Conservation (phyloP, 768 basidiomycete species). For the Mycena floridula region DNA sequence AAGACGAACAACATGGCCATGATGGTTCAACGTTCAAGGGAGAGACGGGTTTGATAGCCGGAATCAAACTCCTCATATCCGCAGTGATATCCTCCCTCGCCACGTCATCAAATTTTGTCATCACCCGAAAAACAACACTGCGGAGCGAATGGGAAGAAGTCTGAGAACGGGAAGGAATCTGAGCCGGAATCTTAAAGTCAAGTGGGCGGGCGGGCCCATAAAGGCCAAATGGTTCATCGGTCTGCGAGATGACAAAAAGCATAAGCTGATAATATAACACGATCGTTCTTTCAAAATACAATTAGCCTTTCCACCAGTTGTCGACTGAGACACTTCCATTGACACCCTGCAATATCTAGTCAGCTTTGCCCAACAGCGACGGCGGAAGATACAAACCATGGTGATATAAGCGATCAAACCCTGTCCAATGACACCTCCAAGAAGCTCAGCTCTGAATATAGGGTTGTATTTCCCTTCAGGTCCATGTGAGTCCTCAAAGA, state of each 20-base stretch:
- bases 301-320: constrained; percentile 19
- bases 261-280: background rate
- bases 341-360: constrained; percentile 7
- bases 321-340: constrained; percentile 15
- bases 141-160: too few relatives aligned
- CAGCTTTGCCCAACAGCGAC: constrained; percentile 7
- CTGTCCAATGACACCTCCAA: constrained; percentile 45
- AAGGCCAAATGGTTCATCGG: too few relatives aligned
- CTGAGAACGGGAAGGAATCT: too few relatives aligned
- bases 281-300: too few relatives aligned
- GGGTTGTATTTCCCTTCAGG: constrained; percentile 46
- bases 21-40: background rate
- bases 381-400: too few relatives aligned
- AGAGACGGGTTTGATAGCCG: too few relatives aligned
- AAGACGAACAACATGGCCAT: background rate
- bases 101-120: too few relatives aligned
- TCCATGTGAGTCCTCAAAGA: constrained; percentile 45
- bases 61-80: too few relatives aligned
- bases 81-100: too few relatives aligned
- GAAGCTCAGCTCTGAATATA: constrained; percentile 42
- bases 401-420: constrained; percentile 51
- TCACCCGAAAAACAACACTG: too few relatives aligned
- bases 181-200: too few relatives aligned
- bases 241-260: constrained; percentile 6
- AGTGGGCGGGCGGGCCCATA: too few relatives aligned